Conservation (phyloP, 1,284 basidiomycete genomes). For the Cystobasidiaceae sp. region DNA sequence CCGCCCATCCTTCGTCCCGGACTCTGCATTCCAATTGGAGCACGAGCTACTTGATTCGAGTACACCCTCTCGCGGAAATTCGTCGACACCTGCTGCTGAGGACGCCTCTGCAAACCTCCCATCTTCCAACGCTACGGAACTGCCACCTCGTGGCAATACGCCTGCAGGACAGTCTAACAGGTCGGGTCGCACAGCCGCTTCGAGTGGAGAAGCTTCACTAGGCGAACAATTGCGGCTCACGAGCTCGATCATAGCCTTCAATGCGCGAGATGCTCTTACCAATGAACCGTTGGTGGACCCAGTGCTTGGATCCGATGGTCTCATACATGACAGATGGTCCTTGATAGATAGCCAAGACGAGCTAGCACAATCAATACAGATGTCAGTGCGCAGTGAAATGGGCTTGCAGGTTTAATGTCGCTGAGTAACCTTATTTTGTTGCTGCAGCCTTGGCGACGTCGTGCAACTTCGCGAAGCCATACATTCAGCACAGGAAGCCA, state of each 20-base stretch:
- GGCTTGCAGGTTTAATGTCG: neutral
- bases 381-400: neutral
- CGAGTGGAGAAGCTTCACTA: neutral
- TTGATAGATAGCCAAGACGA: neutral
- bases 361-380: neutral
- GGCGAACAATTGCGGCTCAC: neutral
- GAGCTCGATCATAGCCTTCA: slow-evolving; percentile 17
- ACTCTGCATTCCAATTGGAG: neutral
- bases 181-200: neutral
- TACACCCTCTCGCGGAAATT: too few species aligned
- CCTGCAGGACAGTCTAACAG: too few species aligned
- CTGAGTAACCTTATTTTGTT: neutral
- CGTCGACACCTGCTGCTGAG: too few species aligned
- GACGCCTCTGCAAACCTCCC: too few species aligned
- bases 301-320: slow-evolving; percentile 17
- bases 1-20: slow-evolving; percentile 6
- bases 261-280: slow-evolving; percentile 11
- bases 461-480: slow-evolving; percentile 36
- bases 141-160: too few species aligned
- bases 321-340: slow-evolving; percentile 17
- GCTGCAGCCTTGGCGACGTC: slow-evolving; percentile 36
- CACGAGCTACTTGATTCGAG: too few species aligned
- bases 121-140: too few species aligned
- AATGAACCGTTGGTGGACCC: slow-evolving; percentile 9
- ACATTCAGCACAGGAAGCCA: slow-evolving; percentile 18